Conservation (phyloP, 768 basidiomycete genomes). For the Cystobasidium ongulense region DNA sequence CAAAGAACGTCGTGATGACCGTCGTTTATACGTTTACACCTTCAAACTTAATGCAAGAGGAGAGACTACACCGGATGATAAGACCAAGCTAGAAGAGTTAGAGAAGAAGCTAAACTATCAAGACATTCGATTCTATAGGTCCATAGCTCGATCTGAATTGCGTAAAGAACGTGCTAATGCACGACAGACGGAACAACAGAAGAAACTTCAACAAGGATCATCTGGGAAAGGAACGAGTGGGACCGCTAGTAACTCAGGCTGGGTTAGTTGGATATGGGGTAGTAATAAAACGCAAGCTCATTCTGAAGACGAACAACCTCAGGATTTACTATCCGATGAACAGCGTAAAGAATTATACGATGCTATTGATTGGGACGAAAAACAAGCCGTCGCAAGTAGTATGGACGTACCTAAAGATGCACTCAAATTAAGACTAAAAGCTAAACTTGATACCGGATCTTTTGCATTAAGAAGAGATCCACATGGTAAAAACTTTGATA, state of each 20-base stretch:
- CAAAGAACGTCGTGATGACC: constrained; percentile 74
- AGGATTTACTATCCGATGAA: constrained; percentile 66
- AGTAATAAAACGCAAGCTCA: neutral
- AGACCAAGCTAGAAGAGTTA: constrained; percentile 52
- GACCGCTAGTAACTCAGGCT: constrained; percentile 13
- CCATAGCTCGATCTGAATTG: constrained; percentile 77
- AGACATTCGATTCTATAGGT: constrained; percentile 93
- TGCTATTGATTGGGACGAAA: constrained; percentile 80
- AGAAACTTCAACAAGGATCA: constrained; percentile 17
- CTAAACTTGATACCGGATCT: constrained; percentile 76
- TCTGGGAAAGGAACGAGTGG: constrained; percentile 21
- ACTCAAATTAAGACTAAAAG: constrained; percentile 63
- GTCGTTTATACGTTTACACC: constrained; percentile 71
- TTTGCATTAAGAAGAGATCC: constrained; percentile 73
- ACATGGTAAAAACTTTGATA: constrained; percentile 56
- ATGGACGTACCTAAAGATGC: constrained; percentile 70
- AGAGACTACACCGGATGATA: constrained; percentile 36
- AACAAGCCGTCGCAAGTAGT: constrained; percentile 55
- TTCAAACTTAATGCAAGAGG: constrained; percentile 64
- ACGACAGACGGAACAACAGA: constrained; percentile 35
- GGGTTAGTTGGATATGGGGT: constrained; percentile 35
- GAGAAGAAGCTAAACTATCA: constrained; percentile 82
- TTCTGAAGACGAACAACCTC: constrained; percentile 31
- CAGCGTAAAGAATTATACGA: constrained; percentile 84
- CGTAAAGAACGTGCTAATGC: constrained; percentile 65